Evolutionary conservation across 331 rosid genomes (phyloP).

Genomic region (Spiraea crenata): DNA sequence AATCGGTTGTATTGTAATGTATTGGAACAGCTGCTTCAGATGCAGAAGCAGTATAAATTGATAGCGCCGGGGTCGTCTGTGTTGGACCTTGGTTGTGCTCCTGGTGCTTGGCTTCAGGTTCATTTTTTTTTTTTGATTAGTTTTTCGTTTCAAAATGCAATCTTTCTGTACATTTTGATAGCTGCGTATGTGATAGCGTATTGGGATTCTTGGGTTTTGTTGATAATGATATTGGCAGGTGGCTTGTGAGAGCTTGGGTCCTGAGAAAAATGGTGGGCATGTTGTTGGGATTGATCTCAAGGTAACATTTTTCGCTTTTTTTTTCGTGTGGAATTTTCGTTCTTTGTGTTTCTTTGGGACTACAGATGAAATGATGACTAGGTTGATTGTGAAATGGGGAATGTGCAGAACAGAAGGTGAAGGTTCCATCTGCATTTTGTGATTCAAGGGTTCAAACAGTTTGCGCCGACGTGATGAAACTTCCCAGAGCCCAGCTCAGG

Average conservation of each 20-base stretch:
- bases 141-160: conserved; percentile 7
- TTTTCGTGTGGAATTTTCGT: not conserved
- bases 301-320: conserved; percentile 33
- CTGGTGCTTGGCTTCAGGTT: conserved; percentile 95
- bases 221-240: conserved; percentile 38
- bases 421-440: conserved; percentile 70
- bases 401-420: conserved; percentile 81
- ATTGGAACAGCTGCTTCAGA: conserved; percentile 58
- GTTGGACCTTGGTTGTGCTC: conserved; percentile 95
- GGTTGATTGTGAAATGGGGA: conserved; percentile 22
- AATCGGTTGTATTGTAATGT: not conserved
- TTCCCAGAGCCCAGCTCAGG: conserved; percentile 44
- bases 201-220: not conserved
- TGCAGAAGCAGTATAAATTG: conserved; percentile 69
- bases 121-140: not conserved
- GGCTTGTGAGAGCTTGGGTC: conserved; percentile 89
- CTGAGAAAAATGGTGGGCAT: conserved; percentile 53
- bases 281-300: conserved; percentile 81
- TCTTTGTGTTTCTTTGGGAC: not conserved
- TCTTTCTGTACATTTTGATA: not conserved
- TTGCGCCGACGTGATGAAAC: conserved; percentile 70
- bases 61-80: conserved; percentile 63
- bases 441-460: conserved; percentile 75
- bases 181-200: not conserved
- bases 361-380: not conserved